Conservation (phyloP, 2,329 filamentous ascomycete genomes). For the Pestalotiopsis sp. region DNA sequence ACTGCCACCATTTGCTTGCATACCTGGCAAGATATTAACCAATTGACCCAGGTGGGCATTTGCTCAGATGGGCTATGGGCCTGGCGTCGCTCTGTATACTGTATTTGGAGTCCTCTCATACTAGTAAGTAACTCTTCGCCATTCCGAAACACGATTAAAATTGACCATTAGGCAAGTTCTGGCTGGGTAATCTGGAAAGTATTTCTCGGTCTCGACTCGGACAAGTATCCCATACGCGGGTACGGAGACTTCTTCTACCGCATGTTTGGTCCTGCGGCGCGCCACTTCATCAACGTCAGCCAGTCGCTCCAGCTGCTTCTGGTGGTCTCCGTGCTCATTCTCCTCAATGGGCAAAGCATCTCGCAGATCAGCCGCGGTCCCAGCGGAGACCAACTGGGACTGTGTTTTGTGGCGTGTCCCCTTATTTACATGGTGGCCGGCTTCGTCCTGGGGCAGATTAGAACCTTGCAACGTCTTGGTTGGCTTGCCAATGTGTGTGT, state of each 20-base stretch:
- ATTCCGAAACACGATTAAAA: background rate
- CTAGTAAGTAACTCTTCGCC: constrained; percentile 20
- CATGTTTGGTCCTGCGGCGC: constrained; percentile 43
- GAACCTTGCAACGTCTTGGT: constrained; percentile 54
- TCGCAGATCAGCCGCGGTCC: constrained; percentile 41
- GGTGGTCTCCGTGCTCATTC: constrained; percentile 51
- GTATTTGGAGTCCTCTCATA: constrained; percentile 42
- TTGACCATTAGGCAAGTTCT: constrained; percentile 23
- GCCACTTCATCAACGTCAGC: constrained; percentile 48
- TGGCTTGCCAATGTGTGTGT: constrained; percentile 58
- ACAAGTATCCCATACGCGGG: constrained; percentile 45
- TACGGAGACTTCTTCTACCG: constrained; percentile 51
- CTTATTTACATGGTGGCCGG: constrained; percentile 52
- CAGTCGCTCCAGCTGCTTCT: constrained; percentile 51
- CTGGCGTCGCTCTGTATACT: constrained; percentile 41
- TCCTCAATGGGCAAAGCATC: constrained; percentile 54
- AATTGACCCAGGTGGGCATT: constrained; percentile 9
- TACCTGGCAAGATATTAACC: background rate
- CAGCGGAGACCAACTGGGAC: constrained; percentile 25
- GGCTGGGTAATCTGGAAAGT: constrained; percentile 48
- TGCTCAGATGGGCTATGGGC: constrained; percentile 39
- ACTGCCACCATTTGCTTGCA: background rate
- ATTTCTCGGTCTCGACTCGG: constrained; percentile 47
- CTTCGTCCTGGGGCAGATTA: constrained; percentile 55
- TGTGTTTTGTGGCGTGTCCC: constrained; percentile 56